These are phyloP conservation scores for Neurospora terricola DNA, from an alignment of 495 filamentous ascomycete species.

Conservation along the genomic window DNA sequence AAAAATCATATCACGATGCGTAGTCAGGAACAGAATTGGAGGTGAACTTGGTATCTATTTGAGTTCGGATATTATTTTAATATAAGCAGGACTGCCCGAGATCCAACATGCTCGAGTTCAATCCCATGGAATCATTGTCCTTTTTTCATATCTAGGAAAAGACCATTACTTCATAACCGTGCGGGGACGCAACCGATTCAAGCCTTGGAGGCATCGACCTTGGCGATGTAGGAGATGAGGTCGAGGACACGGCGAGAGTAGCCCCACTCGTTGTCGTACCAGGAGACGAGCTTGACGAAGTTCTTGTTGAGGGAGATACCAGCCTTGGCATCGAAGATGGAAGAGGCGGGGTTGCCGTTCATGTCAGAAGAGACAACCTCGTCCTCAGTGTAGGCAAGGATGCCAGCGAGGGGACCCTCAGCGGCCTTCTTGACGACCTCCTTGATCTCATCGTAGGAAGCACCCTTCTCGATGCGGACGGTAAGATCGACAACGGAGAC, in stretches of 20 bases:
- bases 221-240: conserved; percentile 85
- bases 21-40: not conserved
- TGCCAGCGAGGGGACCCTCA: conserved; percentile 65
- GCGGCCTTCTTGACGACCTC: conserved; percentile 77
- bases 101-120: not conserved
- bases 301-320: conserved; percentile 96
- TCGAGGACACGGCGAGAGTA: conserved; percentile 99
- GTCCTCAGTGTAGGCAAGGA: conserved; percentile 94
- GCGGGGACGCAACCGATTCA: conserved; percentile 13
- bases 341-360: conserved; percentile 83
- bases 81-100: not conserved
- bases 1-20: not conserved
- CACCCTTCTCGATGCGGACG: conserved; percentile 81
- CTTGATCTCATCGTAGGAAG: conserved; percentile 93
- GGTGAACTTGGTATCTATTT: not conserved
- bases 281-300: conserved; percentile 97
- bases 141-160: not conserved
- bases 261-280: conserved; percentile 87
- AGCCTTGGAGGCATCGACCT: conserved; percentile 57
- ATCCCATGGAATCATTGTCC: not conserved
- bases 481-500: conserved; percentile 99
- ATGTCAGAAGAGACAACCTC: conserved; percentile 90
- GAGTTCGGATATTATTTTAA: not conserved
- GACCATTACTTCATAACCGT: conserved; percentile 6
- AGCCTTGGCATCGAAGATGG: conserved; percentile 99